These are phyloP conservation scores for Clonostachys solani DNA, from an alignment of 2,329 filamentous ascomycete species.

Conservation along the genomic window DNA sequence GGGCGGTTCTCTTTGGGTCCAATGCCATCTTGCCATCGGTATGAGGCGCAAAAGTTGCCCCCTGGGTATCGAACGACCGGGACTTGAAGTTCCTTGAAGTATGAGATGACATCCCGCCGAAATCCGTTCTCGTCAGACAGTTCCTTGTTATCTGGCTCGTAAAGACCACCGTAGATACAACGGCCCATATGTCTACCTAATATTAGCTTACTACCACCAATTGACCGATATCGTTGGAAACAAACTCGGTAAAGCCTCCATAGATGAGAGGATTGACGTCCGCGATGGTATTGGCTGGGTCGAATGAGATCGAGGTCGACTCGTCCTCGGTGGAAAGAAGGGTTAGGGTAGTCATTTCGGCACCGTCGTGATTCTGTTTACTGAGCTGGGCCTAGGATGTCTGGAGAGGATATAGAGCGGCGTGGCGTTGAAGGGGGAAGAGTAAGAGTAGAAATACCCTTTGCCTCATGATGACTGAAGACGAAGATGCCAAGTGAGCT, in stretches of 20 bases:
- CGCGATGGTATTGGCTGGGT: too few relatives aligned
- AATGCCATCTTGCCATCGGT: slow-evolving; percentile 81
- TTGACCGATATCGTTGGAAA: neutral
- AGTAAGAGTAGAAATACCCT: too few relatives aligned
- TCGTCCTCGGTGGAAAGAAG: too few relatives aligned
- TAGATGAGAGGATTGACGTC: slow-evolving; percentile 46
- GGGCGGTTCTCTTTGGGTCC: slow-evolving; percentile 69
- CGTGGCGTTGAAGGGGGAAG: too few relatives aligned
- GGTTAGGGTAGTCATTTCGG: too few relatives aligned
- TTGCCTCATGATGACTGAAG: too few relatives aligned
- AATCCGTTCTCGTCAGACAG: slow-evolving; percentile 74
- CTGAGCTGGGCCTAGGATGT: too few relatives aligned
- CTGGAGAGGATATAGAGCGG: too few relatives aligned
- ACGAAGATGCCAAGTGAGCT: too few relatives aligned
- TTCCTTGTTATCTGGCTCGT: slow-evolving; percentile 64
- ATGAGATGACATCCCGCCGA: slow-evolving; percentile 72
- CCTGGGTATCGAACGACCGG: slow-evolving; percentile 79
- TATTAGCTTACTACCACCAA: neutral
- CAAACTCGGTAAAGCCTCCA: slow-evolving; percentile 77
- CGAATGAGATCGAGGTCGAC: too few relatives aligned
- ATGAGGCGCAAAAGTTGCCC: slow-evolving; percentile 81
- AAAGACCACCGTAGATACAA: slow-evolving; percentile 84
- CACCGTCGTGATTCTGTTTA: too few relatives aligned
- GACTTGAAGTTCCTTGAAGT: slow-evolving; percentile 68
- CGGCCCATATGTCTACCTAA: slow-evolving; percentile 73